Evolutionary conservation across 2,329 filamentous ascomycete genomes (phyloP), one percentile per base, ranked within the genome.

Genomic region (Apiospora aurea): DNA sequence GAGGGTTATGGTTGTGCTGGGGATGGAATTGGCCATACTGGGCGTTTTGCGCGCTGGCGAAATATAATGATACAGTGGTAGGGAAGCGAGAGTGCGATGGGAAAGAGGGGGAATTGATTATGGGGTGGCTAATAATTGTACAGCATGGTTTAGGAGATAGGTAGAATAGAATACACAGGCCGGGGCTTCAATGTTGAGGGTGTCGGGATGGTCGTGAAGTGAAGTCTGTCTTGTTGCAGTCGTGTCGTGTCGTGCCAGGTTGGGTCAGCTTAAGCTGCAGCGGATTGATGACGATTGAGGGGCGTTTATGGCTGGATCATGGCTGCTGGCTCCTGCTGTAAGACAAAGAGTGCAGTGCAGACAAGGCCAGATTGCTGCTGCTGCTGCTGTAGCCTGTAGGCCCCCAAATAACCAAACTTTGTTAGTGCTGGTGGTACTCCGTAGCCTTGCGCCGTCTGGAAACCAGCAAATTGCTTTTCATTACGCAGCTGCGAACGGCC

Each of bases 1-100:
- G 75, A 97, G 89, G 71, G 90, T 90, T 76, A 90, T 85, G 81
- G 90, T 92, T 73, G 92, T 88, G 73, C 82, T 82, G 71, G 83
- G 82, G 74, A 90, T 78, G 51, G 64, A 73, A 47, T 76, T 76
- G 73, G 72, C 76, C 79, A 81, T 81, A 74, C 34, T 69, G 68
- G 18, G 21, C 34, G 41, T 41, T 64, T 64, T 13, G 53, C 57
- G 57, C 29, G 57, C 57, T 8, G 57, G 11, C 29, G 34, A 41
- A 64, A 64, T 64, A 11, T 61, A n/a, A 13, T 61, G 53, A 13
- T 64, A 64, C 51, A 57, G 26, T 18, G n/a, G 34, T 16, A n/a
- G 29, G 16, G 38, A 34, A 57, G 13, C 26, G 16, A n/a, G 57
- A n/a, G 29, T 64, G 18, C 49, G 11, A 26, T 24, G 24, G 57